Evolutionary conservation across 2,329 filamentous ascomycete genomes (phyloP), one percentile per base, ranked within the genome.

Genomic region (Rhynchosporium agropyri): DNA sequence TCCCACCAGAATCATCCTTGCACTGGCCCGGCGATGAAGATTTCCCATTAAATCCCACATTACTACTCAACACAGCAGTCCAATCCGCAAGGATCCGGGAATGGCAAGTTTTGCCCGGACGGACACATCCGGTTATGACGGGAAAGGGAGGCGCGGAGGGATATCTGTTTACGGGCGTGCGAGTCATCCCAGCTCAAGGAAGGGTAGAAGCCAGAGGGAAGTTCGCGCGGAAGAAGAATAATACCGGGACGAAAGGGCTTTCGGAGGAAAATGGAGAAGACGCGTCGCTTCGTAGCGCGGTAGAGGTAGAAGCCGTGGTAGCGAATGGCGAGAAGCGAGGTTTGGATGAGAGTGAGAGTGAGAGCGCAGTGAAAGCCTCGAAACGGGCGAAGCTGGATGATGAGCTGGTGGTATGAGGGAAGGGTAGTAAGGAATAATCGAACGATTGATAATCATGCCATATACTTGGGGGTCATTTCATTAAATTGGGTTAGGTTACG

Each of bases 41-140:
- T 69, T 98, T 96, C 73, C 90, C 92, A 0, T 76, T 97, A 13
- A 95, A 99, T 74, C 95, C 95, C 0, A 90, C 91, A 2, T 77
- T 97, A 58, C 76, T 99, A 3, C 83, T 98, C 0, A 91, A 89
- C 0, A 87, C 91, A 0, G 86, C 83, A 12, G 81, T 99, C 59
- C 93, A 98, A 78, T 95, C 88, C 2, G 90, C 89, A 54, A 83
- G 91, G 13, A 88, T 90, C 4, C 83, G 90, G 65, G 82, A 85
- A 59, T 98, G 92, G 91, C 95, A 99, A 79, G 93, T 97, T 1
- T 76, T 99, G 53, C 95, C 95, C 0, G 91, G 92, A 0, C 81
- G 95, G 60, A 98, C 95, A 58, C 95, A 99, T 78, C 95, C 95
- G 6, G 77, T 96, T 61, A 99, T 99, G 95, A 97, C 91, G 64